Base-by-base conservation (phyloP, 352 stramenopile species). In the Phytophthora pluvialis region DNA sequence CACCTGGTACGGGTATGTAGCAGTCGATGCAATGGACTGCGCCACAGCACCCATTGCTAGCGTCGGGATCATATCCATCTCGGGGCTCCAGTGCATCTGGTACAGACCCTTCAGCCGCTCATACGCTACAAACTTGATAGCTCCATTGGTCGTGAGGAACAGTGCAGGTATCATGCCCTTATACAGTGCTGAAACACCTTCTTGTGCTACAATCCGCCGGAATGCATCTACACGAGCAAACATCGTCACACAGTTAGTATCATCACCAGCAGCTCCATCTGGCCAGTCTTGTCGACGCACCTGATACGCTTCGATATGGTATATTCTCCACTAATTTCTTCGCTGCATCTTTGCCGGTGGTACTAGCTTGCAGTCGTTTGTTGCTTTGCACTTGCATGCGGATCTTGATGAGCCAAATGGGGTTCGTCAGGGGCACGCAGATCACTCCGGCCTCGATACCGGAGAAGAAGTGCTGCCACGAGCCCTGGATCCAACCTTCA, bases 401-500 rank as follows among this genome's bases (percentile, higher is more conserved):
- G 28, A 98, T 98, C 75, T 99, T 99, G 61, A 99, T 91, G 31
- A 99, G 83, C 97, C 97, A 99, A 35, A 99, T 91, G 15, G 98
- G 97, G 84, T 99, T 99, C 28, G 97, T 99, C 25, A 99, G 70
- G 5, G 95, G 87, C 38, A 99, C 97, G 72, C 98, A 98, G 49
- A 98, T 88, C 51, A 86, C 68, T 18, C 86, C 86, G 0, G 86
- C 86, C 67, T 94, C 84, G 25, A 94, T 81, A 12, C 75, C 86
- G 11, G 86, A 90, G 62, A 90, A 89, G 58, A 94, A 94, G 54
- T 93, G 85, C 62, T 92, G 82, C 80, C 82, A 91, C 42, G 80
- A 92, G 50, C 83, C 82, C 48, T 90, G 86, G 56, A 91, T 89
- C 52, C 80, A 69, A 10, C 82, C 82, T 46, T 86, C 72, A 39